Percentiles rank a stretch among this genome's conserved stretches.
Conservation (phyloP, 192 early-diverging fungal genomes). For the Phycomyces nitens region DNA sequence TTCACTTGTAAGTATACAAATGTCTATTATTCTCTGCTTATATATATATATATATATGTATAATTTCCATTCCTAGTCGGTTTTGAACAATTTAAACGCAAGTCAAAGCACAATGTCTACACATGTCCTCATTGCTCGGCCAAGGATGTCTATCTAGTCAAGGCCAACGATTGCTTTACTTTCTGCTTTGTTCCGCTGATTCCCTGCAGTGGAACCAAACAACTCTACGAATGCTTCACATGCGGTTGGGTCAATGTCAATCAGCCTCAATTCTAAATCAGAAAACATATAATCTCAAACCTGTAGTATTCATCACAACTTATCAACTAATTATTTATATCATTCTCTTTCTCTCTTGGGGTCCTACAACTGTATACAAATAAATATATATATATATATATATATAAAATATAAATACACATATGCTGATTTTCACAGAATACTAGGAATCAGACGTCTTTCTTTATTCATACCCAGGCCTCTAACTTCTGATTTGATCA, state of each 20-base stretch:
- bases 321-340: no score
- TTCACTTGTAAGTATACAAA: constrained; percentile 28
- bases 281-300: no score
- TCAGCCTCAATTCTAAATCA: constrained; percentile 19
- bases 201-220: constrained; percentile 26
- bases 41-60: not conserved
- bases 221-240: constrained; percentile 31
- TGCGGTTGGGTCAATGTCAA: constrained; percentile 36
- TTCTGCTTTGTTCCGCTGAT: constrained; percentile 39
- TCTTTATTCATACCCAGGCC: no score
- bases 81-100: constrained; percentile 24
- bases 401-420: no score
- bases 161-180: constrained; percentile 31
- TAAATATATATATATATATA: no score
- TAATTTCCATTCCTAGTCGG: constrained; percentile 26
- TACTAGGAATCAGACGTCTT: no score
- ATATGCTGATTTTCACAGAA: no score
- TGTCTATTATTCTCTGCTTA: not conserved
- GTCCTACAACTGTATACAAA: no score
- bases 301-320: no score
- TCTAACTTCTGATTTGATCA: no score
- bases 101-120: constrained; percentile 12
- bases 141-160: constrained; percentile 24
- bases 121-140: constrained; percentile 35
- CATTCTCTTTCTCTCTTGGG: no score